A percentile compares a stretch with the other conserved stretches of the same genome.
Evolutionary conservation across 148 eudicot genomes (phyloP).

Genomic region (Hydrangea macrophylla): DNA sequence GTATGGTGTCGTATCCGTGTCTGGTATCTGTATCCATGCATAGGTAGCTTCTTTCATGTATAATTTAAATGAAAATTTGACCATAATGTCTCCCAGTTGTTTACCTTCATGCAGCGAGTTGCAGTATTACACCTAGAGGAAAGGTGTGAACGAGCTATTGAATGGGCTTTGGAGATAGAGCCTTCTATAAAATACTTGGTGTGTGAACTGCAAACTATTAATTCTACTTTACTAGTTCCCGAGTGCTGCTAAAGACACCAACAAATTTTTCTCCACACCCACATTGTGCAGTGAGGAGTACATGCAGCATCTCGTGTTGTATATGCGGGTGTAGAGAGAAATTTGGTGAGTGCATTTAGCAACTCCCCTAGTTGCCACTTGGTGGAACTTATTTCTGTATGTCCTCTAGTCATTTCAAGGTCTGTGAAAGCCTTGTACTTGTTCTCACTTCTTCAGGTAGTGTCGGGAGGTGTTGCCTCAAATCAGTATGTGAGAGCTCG

Average conservation of each 20-base stretch:
- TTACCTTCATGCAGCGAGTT: constrained; percentile 55
- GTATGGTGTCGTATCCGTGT: no score
- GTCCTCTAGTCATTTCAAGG: background rate
- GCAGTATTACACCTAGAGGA: constrained; percentile 94
- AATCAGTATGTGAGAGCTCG: constrained; percentile 78
- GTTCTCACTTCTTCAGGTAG: constrained; percentile 52
- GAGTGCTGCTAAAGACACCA: no score
- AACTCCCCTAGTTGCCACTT: background rate
- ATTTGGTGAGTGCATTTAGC: no score
- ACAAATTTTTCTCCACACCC: no score
- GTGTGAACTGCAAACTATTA: constrained; percentile 15
- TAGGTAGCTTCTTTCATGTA: background rate
- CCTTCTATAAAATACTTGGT: constrained; percentile 84
- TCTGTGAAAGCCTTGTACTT: background rate
- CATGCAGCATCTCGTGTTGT: no score
- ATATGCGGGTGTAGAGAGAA: no score
- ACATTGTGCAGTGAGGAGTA: no score
- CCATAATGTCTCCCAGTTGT: constrained; percentile 1
- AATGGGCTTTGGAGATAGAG: constrained; percentile 87
- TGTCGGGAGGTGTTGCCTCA: constrained; percentile 97
- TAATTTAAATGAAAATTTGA: background rate
- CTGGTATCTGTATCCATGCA: no score
- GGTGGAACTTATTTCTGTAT: constrained; percentile 4
- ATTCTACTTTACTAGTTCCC: background rate
- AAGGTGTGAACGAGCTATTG: constrained; percentile 88